phyloP scores from a whole-genome alignment of 2,329 filamentous ascomycete species.

The Colletotrichum lentis region DNA sequence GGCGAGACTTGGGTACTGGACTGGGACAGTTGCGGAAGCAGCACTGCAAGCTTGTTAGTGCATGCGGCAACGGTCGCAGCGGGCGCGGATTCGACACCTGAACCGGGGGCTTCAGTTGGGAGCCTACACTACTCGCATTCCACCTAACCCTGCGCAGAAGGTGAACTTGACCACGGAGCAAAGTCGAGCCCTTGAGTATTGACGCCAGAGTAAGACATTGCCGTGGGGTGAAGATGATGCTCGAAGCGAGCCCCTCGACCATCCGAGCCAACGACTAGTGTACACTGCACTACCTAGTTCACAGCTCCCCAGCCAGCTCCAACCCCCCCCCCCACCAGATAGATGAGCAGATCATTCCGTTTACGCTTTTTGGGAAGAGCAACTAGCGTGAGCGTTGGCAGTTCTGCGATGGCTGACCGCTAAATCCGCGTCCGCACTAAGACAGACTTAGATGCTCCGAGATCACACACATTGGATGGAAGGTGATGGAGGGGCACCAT shows the following conservation, averaged over 20 bases:
- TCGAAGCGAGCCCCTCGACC: conserved; percentile 8
- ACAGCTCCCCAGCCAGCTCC: conserved; percentile 16
- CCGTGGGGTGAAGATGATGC: background rate
- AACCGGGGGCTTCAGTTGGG: too few relatives aligned
- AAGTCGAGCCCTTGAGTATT: background rate
- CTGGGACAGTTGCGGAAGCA: conserved; percentile 3
- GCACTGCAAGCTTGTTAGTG: conserved; percentile 21
- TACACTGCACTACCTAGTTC: background rate
- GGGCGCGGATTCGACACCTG: background rate
- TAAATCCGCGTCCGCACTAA: background rate
- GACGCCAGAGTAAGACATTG: conserved; percentile 18
- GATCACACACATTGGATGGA: background rate
- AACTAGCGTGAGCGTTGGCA: conserved; percentile 26
- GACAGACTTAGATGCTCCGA: background rate
- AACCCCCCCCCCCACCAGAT: conserved; percentile 9
- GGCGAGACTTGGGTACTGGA: background rate
- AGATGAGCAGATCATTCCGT: conserved; percentile 11
- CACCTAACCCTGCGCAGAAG: background rate
- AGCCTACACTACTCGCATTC: too few relatives aligned
- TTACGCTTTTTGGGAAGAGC: background rate
- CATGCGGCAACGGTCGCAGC: conserved; percentile 11
- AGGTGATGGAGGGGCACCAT: background rate
- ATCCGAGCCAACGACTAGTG: background rate
- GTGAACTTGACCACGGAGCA: background rate
- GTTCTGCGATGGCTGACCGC: conserved; percentile 10